Evolutionary conservation across 192 early-diverging fungal species (phyloP).

Genomic region (Coemansia sp.): DNA sequence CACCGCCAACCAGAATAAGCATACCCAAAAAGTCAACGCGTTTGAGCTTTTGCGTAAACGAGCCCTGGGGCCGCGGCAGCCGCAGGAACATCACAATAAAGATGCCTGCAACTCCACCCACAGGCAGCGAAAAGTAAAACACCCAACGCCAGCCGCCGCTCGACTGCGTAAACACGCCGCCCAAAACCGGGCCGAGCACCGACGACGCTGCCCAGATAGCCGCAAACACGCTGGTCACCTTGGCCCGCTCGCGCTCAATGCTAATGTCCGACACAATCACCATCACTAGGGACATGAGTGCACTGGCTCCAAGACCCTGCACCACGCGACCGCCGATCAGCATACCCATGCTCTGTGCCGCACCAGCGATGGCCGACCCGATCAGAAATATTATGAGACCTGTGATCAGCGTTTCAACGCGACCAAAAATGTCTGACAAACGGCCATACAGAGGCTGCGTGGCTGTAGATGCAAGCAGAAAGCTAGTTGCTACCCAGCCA

Average conservation of each 20-base stretch:
- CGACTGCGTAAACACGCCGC: conserved; percentile 59
- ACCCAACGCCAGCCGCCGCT: conserved; percentile 43
- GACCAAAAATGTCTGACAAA: conserved; percentile 81
- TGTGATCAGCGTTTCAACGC: conserved; percentile 56
- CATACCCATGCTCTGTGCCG: conserved; percentile 59
- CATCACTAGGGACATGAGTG: conserved; percentile 61
- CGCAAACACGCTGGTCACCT: conserved; percentile 60
- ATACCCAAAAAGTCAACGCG: conserved; percentile 68
- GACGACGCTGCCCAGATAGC: conserved; percentile 59
- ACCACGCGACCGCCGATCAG: conserved; percentile 66
- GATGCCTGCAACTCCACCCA: conserved; percentile 42
- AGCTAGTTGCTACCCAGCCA: conserved; percentile 76
- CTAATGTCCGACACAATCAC: conserved; percentile 71
- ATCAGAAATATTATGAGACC: conserved; percentile 56
- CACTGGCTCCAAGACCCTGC: conserved; percentile 67
- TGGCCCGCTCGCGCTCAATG: conserved; percentile 58
- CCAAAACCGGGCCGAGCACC: conserved; percentile 61
- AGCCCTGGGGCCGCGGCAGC: conserved; percentile 39
- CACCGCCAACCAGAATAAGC: conserved; percentile 55
- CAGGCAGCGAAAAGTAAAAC: conserved; percentile 62
- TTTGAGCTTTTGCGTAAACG: conserved; percentile 52
- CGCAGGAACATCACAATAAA: conserved; percentile 37
- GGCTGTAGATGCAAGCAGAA: conserved; percentile 67
- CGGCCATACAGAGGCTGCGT: conserved; percentile 79
- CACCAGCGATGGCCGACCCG: conserved; percentile 58